Conservation (phyloP, 2,329 filamentous ascomycete species). For the Nothophaeocryptopus gaeumannii region DNA sequence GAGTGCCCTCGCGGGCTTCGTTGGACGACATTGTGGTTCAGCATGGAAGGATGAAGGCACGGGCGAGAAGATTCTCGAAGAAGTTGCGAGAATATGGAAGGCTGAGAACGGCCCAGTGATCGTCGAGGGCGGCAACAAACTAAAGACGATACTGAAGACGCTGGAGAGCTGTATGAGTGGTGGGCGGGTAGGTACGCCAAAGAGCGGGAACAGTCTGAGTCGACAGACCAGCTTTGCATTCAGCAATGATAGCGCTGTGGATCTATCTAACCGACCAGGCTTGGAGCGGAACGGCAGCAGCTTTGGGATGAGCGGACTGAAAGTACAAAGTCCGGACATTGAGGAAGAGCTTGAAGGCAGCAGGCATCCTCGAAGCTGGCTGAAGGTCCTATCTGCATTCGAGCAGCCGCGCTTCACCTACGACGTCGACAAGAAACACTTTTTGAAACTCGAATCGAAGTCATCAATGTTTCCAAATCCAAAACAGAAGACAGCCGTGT, state of each 20-base stretch:
- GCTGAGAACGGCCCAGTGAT: slow-evolving; percentile 84
- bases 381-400: slow-evolving; percentile 79
- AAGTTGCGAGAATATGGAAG: slow-evolving; percentile 90
- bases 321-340: slow-evolving; percentile 42
- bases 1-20: slow-evolving; percentile 79
- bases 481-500: slow-evolving; percentile 77
- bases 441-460: slow-evolving; percentile 60
- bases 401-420: slow-evolving; percentile 78
- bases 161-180: slow-evolving; percentile 86
- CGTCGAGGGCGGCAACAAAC: slow-evolving; percentile 69
- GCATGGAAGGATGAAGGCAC: slow-evolving; percentile 95
- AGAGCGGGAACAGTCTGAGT: slow-evolving; percentile 50
- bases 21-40: slow-evolving; percentile 89
- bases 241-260: slow-evolving; percentile 41
- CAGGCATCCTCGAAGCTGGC: slow-evolving; percentile 73
- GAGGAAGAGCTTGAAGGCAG: slow-evolving; percentile 56
- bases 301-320: slow-evolving; percentile 54
- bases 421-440: slow-evolving; percentile 81
- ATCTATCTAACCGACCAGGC: slow-evolving; percentile 32
- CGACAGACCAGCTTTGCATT: slow-evolving; percentile 65
- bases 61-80: slow-evolving; percentile 87
- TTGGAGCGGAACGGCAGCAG: slow-evolving; percentile 60
- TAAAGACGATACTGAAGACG: slow-evolving; percentile 79
- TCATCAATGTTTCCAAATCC: slow-evolving; percentile 63
- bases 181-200: slow-evolving; percentile 62